Percentiles rank a stretch among this genome's conserved stretches.
Evolutionary conservation across 495 filamentous ascomycete genomes (phyloP).

Genomic region (Aspergillus egyptiacus): DNA sequence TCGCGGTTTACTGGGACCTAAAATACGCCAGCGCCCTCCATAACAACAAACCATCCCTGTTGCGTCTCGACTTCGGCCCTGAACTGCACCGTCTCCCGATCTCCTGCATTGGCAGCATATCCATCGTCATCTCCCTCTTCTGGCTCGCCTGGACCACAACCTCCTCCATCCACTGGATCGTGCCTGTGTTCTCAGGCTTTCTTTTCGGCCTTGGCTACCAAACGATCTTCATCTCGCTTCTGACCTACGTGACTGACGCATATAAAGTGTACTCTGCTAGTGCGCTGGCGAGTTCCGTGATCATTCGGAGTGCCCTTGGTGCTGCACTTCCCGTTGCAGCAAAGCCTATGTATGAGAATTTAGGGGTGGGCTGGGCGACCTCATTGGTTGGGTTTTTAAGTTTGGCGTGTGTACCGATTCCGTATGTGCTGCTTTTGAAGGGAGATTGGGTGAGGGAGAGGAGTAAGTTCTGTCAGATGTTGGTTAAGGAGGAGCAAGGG

Average conservation of each 20-base stretch:
- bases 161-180: constrained; percentile 52
- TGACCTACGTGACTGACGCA: constrained; percentile 75
- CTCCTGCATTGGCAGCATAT: constrained; percentile 58
- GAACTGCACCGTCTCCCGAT: constrained; percentile 63
- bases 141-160: constrained; percentile 68
- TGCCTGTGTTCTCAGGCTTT: constrained; percentile 57
- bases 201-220: constrained; percentile 66
- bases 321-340: constrained; percentile 47
- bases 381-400: constrained; percentile 42
- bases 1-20: constrained; percentile 50
- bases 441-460: constrained; percentile 32
- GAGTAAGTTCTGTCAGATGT: constrained; percentile 37
- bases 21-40: constrained; percentile 41
- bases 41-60: constrained; percentile 15
- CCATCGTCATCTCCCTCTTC: constrained; percentile 58
- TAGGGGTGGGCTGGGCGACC: constrained; percentile 43
- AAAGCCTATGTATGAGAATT: constrained; percentile 31
- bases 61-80: constrained; percentile 26
- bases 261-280: constrained; percentile 66
- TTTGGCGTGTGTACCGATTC: constrained; percentile 37
- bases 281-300: constrained; percentile 60
- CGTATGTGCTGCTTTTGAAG: constrained; percentile 33
- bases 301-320: constrained; percentile 55
- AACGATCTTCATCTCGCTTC: constrained; percentile 58
- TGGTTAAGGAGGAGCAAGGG: constrained; percentile 23